Percentiles rank a stretch among this genome's conserved stretches.
These are phyloP conservation scores for Leishmania martiniquensis DNA, from an alignment of 208 protist species.

Conservation along the genomic window DNA sequence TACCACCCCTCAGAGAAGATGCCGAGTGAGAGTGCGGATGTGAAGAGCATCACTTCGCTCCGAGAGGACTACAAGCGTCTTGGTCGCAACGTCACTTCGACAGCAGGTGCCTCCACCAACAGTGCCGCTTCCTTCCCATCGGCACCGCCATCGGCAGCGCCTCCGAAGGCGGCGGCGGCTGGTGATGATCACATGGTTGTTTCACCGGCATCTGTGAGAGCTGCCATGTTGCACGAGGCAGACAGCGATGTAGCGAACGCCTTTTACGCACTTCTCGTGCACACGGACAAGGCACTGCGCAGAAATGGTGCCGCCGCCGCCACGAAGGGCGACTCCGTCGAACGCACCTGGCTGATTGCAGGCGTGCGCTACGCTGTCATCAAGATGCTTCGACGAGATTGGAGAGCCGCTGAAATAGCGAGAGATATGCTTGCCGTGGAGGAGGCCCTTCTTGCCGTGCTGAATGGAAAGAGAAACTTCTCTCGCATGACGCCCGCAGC, in stretches of 20 bases:
- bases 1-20: constrained; percentile 1
- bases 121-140: background rate
- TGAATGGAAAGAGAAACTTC: constrained; percentile 5
- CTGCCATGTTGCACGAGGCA: background rate
- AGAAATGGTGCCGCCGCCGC: background rate
- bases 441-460: constrained; percentile 23
- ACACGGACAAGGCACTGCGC: constrained; percentile 7
- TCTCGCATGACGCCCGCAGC: constrained; percentile 17
- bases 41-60: background rate
- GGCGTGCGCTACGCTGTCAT: constrained; percentile 37
- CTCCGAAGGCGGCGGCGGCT: background rate
- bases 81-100: background rate
- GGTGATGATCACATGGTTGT: constrained; percentile 3
- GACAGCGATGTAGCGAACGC: constrained; percentile 3
- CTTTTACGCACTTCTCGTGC: constrained; percentile 4
- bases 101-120: background rate
- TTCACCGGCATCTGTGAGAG: background rate
- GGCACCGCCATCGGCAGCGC: background rate
- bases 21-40: background rate
- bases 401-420: constrained; percentile 20
- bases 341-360: constrained; percentile 36
- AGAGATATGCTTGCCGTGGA: constrained; percentile 17
- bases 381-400: constrained; percentile 33
- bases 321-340: background rate
- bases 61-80: background rate